A percentile compares a stretch with the other conserved stretches of the same genome.
These are phyloP conservation scores for Wickerhamomyces tratensis DNA, from an alignment of 805 yeast genomes.

Conservation along the genomic window DNA sequence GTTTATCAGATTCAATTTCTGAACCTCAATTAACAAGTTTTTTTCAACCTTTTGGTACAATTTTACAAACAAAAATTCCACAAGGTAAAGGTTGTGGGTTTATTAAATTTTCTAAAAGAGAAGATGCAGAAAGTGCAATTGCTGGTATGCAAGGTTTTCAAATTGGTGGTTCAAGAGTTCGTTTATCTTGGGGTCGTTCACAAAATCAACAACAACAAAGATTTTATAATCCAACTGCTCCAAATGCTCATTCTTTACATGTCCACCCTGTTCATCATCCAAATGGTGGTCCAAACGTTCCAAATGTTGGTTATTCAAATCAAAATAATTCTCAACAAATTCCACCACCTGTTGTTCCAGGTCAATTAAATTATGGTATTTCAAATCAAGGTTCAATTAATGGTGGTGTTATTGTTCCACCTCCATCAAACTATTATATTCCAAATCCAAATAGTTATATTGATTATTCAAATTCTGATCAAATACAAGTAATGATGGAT, in stretches of 20 bases:
- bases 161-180: constrained; percentile 63
- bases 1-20: constrained; percentile 51
- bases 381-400: not conserved
- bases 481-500: too few species aligned
- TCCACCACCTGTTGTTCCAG: too few species aligned
- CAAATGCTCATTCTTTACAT: not conserved
- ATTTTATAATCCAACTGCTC: constrained; percentile 1
- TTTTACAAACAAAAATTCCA: constrained; percentile 63
- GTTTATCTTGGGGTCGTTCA: constrained; percentile 70
- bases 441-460: too few species aligned
- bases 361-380: too few species aligned
- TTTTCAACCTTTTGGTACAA: constrained; percentile 67
- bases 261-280: not conserved
- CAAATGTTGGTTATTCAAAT: too few species aligned
- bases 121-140: constrained; percentile 72
- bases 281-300: not conserved
- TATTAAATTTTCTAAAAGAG: constrained; percentile 54
- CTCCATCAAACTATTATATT: not conserved
- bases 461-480: too few species aligned
- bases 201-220: constrained; percentile 16
- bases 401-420: not conserved
- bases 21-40: constrained; percentile 52
- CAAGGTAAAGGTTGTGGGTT: constrained; percentile 77
- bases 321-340: too few species aligned
- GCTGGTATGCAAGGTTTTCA: constrained; percentile 72